These are phyloP conservation scores for Phytophthora lateralis DNA, from an alignment of 352 stramenopile genomes.

Conservation along the genomic window DNA sequence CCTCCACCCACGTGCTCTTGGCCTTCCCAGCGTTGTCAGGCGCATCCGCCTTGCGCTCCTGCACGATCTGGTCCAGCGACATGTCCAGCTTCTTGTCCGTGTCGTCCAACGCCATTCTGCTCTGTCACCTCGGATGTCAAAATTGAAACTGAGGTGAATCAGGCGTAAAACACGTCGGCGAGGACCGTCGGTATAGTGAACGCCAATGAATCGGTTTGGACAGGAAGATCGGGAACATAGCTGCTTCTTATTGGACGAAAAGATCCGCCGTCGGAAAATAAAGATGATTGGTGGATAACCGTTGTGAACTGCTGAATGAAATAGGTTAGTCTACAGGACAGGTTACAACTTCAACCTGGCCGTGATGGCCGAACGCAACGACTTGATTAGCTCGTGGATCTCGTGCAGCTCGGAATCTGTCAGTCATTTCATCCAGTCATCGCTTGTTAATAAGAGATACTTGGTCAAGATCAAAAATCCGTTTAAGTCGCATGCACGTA, in stretches of 20 bases:
- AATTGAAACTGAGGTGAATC: slow-evolving; percentile 24
- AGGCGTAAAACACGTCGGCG: neutral
- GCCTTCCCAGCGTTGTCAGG: slow-evolving; percentile 38
- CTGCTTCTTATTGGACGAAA: slow-evolving; percentile 22
- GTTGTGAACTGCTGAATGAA: neutral
- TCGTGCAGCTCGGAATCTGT: slow-evolving; percentile 42
- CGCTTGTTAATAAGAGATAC: neutral
- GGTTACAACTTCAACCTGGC: slow-evolving; percentile 9
- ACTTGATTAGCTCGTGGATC: slow-evolving; percentile 46
- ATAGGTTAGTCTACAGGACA: neutral
- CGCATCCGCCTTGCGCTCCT: slow-evolving; percentile 51
- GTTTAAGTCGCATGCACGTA: neutral
- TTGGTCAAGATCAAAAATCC: no score
- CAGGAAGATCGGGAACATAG: slow-evolving; percentile 16
- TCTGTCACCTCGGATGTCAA: slow-evolving; percentile 9
- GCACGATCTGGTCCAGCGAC: slow-evolving; percentile 68
- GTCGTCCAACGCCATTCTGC: slow-evolving; percentile 41
- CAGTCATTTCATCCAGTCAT: neutral
- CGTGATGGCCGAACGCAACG: slow-evolving; percentile 31
- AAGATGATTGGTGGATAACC: slow-evolving; percentile 5
- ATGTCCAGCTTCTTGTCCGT: slow-evolving; percentile 79
- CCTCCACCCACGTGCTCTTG: slow-evolving; percentile 57
- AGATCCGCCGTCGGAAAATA: slow-evolving; percentile 21
- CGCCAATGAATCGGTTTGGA: slow-evolving; percentile 24
- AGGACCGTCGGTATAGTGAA: slow-evolving; percentile 5